A percentile compares a stretch with the other conserved stretches of the same genome.
phyloP scores from a whole-genome alignment of 306 rosid genomes.

The Rosa lucieae region DNA sequence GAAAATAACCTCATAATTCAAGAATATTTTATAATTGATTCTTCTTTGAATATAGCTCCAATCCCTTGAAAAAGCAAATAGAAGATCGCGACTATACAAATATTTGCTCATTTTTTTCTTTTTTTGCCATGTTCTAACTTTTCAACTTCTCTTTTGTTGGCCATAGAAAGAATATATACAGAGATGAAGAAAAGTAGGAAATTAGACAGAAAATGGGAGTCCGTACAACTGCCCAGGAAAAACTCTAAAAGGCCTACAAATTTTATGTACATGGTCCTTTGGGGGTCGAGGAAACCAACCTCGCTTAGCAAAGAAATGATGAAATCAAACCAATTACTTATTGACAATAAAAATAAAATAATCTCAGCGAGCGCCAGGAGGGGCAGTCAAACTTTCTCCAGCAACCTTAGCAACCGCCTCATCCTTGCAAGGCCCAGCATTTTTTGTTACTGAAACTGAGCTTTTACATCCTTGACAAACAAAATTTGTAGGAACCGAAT shows the following conservation, averaged over 20 bases:
- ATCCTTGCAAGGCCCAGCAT: slow-evolving; percentile 50
- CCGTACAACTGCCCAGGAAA: background rate
- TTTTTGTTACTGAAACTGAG: slow-evolving; percentile 27
- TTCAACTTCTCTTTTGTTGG: background rate
- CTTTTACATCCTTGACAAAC: slow-evolving; percentile 67
- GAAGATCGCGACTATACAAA: background rate
- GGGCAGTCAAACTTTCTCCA: slow-evolving; percentile 31
- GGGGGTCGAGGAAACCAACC: background rate
- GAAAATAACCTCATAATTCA: too few species aligned
- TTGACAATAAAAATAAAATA: background rate
- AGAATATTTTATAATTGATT: too few species aligned
- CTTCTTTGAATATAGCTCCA: too few species aligned
- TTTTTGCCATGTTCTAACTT: background rate
- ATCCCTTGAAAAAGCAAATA: background rate
- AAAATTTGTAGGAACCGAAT: slow-evolving; percentile 66
- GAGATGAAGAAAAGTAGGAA: background rate
- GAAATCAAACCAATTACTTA: background rate
- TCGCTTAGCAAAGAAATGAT: background rate
- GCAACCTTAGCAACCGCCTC: slow-evolving; percentile 43
- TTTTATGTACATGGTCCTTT: slow-evolving; percentile 4
- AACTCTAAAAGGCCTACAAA: background rate
- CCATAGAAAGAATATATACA: background rate
- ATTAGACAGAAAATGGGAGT: background rate
- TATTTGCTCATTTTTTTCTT: background rate
- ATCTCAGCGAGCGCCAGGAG: slow-evolving; percentile 42